Base-by-base conservation (phyloP, 2,329 filamentous ascomycete species). In the Ambrosiella beaveri region DNA sequence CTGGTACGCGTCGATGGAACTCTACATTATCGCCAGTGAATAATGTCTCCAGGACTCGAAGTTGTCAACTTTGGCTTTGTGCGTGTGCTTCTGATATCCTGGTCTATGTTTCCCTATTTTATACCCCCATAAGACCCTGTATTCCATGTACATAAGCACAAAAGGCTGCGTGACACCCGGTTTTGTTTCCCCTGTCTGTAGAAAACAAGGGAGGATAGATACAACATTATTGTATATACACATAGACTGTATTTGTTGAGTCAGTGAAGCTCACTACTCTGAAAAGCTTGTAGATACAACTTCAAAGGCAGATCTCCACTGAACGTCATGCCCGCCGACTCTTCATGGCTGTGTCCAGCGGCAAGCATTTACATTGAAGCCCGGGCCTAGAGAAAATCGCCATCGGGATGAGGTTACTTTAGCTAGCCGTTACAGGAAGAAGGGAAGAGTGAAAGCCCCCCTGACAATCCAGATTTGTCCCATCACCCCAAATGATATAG, bases 101-200 rank as follows among this genome's bases (percentile, higher is more conserved):
- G 17, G 19, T 12, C 39, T 55, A 55, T 55, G 45, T 55, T 39
- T 44, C 47, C 11, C 11, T 55, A 39, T 55, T 55, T 55, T 44
- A 55, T 55, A 55, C 27, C 53, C 44, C 37, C 17, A 55, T 35
- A 38, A n/a, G 38, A 36, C 19, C 47, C 47, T 51, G 15, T n/a
- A 51, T 51, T n/a, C 19, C 3, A 51, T 51, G 19, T 11, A 51
- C 47, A 36, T 11, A 35, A 19, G 47, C 19, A 51, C 19, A 51
- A 51, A 51, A 51, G 47, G 8, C 47, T 51, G 47, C 19, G 19
- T 36, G 47, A 13, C 47, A 4, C 19, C 3, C 47, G 17, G 17
- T 12, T 36, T 17, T 47, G 11, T 41, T n/a, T n/a, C 39, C 39
- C 39, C 11, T 41, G 39, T n/a, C 39, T n/a, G n/a, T 52, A 36